Base-by-base conservation (phyloP, 2,329 filamentous ascomycete genomes). In the Aphanoascus verrucosus region DNA sequence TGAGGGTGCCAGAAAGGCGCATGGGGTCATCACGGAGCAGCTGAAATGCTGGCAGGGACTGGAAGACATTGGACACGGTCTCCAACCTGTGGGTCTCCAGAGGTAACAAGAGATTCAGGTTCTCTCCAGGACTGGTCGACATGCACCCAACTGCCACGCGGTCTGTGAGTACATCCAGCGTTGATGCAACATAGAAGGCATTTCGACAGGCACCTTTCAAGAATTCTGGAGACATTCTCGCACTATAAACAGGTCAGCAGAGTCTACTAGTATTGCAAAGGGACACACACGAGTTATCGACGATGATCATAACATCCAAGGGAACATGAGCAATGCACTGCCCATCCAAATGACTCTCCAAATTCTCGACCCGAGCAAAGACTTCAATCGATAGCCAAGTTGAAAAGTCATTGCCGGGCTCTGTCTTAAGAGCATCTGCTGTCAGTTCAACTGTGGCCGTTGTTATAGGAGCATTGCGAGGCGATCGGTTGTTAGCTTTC, bases 301-400 rank as follows among this genome's bases (percentile, higher is more conserved):
- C 58, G 8, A 70, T 51, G 37, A 70, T 62, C 38, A 66, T 59
- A n/a, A 67, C 58, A 48, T 69, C 66, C 32, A 70, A 60, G 6
- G 64, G 63, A n/a, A 63, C 55, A 51, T 59, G 61, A 43, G 51
- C 46, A 17, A 46, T 52, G 34, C 56, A 55, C 7, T 58, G 47
- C 3, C 50, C 49, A 20, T 52, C 52, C 15, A 58, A 28, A 34
- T 35, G 31, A 5, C 28, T 53, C 17, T 53, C 40, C 23, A 56
- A 54, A 42, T 55, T 56, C 23, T 56, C 48, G 23, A 60, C 43
- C 28, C 48, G 49, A 31, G 65, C 68, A 17, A 60, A 62, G 35
- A 72, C 56, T 48, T 67, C 63, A 46, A 71, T 59, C n/a, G 67
- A 66, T 5, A 66, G 60, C 63, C 67, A 69, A 5, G 70, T 58